These are phyloP conservation scores for Suillus luteus DNA, from an alignment of 768 basidiomycete species.

Conservation along the genomic window DNA sequence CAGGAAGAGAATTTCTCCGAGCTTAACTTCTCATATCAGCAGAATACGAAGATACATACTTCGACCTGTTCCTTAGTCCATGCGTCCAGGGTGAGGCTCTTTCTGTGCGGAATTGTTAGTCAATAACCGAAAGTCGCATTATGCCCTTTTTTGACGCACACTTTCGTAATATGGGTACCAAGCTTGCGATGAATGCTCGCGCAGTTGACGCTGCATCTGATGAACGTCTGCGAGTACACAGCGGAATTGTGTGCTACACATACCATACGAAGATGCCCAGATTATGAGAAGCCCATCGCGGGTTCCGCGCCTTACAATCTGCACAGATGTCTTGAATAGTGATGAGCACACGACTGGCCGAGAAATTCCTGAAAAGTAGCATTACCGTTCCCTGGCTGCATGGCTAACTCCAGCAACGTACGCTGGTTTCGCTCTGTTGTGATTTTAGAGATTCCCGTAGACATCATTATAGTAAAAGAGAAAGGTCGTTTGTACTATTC, in stretches of 20 bases:
- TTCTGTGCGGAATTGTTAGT: constrained; percentile 47
- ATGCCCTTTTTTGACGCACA: constrained; percentile 52
- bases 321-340: constrained; percentile 73
- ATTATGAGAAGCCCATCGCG: constrained; percentile 89
- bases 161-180: constrained; percentile 91
- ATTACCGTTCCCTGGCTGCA: constrained; percentile 79
- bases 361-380: neutral
- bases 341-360: constrained; percentile 17
- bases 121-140: neutral
- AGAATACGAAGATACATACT: constrained; percentile 42
- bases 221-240: constrained; percentile 15
- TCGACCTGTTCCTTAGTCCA: constrained; percentile 92
- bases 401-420: constrained; percentile 64
- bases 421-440: constrained; percentile 66
- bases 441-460: constrained; percentile 51
- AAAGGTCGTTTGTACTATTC: neutral
- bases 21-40: constrained; percentile 9
- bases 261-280: constrained; percentile 90
- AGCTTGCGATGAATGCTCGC: constrained; percentile 94
- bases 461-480: constrained; percentile 24
- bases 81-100: constrained; percentile 85
- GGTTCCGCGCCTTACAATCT: constrained; percentile 85
- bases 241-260: constrained; percentile 16
- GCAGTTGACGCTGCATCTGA: constrained; percentile 65
- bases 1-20: constrained; percentile 18